A percentile compares a stretch with the other conserved stretches of the same genome.
Conservation (phyloP, 2,329 filamentous ascomycete genomes). For the Venturia oleaginea region DNA sequence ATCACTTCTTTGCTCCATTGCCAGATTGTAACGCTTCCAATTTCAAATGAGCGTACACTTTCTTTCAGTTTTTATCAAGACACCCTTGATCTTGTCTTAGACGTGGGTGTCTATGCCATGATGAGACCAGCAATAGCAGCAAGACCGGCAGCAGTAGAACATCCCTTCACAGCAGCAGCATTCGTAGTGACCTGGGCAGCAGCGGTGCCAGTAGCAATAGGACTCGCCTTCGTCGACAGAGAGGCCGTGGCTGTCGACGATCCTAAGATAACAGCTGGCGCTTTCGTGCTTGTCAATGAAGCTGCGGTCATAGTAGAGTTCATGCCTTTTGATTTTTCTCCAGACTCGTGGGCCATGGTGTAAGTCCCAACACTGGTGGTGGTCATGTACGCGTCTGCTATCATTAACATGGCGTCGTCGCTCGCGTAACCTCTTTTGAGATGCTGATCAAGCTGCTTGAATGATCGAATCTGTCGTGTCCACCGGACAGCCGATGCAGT, state of each 20-base stretch:
- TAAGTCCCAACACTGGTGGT: neutral
- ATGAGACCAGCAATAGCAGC: conserved; percentile 6
- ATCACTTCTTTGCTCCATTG: neutral
- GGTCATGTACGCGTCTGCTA: conserved; percentile 3
- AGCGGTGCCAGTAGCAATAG: neutral
- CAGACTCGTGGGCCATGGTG: neutral
- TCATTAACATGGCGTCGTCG: neutral
- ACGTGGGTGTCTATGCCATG: neutral
- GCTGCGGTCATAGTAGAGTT: neutral
- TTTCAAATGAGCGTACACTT: neutral
- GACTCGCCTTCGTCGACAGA: neutral
- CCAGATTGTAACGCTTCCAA: neutral
- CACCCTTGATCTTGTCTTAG: neutral
- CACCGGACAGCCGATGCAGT: neutral
- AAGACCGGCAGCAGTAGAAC: conserved; percentile 1
- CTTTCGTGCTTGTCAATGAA: neutral
- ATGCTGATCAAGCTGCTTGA: neutral
- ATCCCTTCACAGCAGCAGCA: neutral
- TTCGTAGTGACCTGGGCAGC: conserved; percentile 9
- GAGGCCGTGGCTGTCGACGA: neutral
- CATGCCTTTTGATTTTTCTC: neutral
- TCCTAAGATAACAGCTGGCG: neutral
- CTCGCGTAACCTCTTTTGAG: neutral
- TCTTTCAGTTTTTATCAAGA: neutral
- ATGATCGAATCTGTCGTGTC: neutral